A percentile compares a stretch with the other conserved stretches of the same genome.
phyloP scores from a whole-genome alignment of 805 yeast genomes.

The Pichia scutulata region DNA sequence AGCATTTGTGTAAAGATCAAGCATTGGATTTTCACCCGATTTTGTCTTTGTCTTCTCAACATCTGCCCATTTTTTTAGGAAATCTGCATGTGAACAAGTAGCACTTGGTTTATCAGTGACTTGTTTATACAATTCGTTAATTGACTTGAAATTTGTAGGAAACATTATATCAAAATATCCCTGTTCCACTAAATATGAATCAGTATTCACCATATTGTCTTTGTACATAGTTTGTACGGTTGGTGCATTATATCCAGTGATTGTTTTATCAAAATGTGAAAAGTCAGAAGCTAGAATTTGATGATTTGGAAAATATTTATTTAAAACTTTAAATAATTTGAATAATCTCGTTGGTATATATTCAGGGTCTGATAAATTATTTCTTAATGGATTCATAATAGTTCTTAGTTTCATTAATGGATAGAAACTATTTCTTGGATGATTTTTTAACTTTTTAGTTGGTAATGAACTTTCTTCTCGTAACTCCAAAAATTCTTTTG shows the following conservation, averaged over 20 bases:
- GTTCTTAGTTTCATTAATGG: conserved; percentile 37
- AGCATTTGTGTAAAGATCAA: conserved; percentile 68
- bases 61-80: conserved; percentile 66
- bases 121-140: conserved; percentile 52
- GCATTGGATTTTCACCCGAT: conserved; percentile 79
- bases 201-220: conserved; percentile 58
- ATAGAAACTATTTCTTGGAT: conserved; percentile 53
- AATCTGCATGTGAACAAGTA: conserved; percentile 54
- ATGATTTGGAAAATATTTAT: conserved; percentile 66
- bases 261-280: conserved; percentile 39
- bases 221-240: conserved; percentile 72
- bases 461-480: conserved; percentile 41
- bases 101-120: conserved; percentile 54
- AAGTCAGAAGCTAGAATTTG: conserved; percentile 70
- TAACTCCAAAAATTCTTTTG: conserved; percentile 46
- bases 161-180: conserved; percentile 85
- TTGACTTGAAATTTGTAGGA: conserved; percentile 66
- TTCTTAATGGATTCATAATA: conserved; percentile 55
- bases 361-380: conserved; percentile 62
- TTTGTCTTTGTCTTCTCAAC: conserved; percentile 56
- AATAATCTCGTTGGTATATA: conserved; percentile 73
- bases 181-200: conserved; percentile 75
- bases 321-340: conserved; percentile 56
- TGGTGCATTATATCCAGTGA: conserved; percentile 60
- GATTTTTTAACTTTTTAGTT: conserved; percentile 28